These are phyloP conservation scores for Arthrobotrys conoides DNA, from an alignment of 2,329 filamentous ascomycete species.

Conservation along the genomic window DNA sequence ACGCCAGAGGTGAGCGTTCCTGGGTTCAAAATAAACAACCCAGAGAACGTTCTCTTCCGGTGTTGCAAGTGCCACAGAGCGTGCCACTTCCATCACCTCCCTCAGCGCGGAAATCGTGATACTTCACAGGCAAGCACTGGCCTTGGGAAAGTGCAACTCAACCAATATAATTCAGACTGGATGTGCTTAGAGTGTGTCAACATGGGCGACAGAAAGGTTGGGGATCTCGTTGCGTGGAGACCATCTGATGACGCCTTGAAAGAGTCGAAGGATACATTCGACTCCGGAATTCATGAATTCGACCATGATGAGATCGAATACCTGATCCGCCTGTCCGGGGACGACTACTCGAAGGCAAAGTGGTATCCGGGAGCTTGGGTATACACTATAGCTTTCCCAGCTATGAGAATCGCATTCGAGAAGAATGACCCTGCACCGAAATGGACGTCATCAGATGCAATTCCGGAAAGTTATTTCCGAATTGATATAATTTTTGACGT, in stretches of 20 bases:
- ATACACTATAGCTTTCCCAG: conserved; percentile 76
- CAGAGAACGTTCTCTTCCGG: conserved; percentile 83
- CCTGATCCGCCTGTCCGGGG: conserved; percentile 85
- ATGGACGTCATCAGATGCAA: conserved; percentile 80
- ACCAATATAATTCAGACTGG: conserved; percentile 83
- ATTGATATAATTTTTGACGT: conserved; percentile 92
- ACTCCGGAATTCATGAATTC: conserved; percentile 69
- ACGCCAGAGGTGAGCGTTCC: conserved; percentile 69
- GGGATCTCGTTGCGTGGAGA: conserved; percentile 89
- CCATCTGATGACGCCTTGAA: conserved; percentile 75
- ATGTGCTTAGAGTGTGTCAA: conserved; percentile 82
- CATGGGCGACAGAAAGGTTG: conserved; percentile 75
- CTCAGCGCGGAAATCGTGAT: conserved; percentile 67
- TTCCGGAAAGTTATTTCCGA: conserved; percentile 87
- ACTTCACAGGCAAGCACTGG: conserved; percentile 68
- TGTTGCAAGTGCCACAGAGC: conserved; percentile 82
- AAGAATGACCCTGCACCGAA: conserved; percentile 78
- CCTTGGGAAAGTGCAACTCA: conserved; percentile 71
- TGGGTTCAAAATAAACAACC: conserved; percentile 78
- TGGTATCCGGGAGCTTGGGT: conserved; percentile 96
- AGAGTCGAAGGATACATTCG: conserved; percentile 70
- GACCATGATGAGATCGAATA: conserved; percentile 88
- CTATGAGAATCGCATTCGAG: conserved; percentile 81
- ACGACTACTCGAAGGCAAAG: conserved; percentile 83
- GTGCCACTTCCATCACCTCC: conserved; percentile 88